Evolutionary conservation across 495 filamentous ascomycete genomes (phyloP), one percentile per base, ranked within the genome.

Genomic region (Trichocladium antarcticum): DNA sequence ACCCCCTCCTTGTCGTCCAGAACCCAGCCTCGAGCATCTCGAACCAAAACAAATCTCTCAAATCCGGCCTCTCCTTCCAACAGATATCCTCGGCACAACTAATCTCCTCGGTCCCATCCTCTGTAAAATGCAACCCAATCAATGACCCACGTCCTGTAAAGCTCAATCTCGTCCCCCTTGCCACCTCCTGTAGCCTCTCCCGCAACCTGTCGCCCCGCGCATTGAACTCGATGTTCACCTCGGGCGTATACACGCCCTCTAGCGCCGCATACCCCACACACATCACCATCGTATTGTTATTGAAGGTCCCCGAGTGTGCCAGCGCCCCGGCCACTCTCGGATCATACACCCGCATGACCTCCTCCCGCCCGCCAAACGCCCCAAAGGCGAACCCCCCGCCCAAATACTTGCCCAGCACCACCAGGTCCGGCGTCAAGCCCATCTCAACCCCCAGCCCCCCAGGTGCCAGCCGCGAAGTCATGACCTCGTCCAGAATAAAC

Each of bases 211-310:
- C 66, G 0, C 73, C 73, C 12, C 54, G 50, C 7, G 31, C 52
- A 41, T 71, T 75, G 14, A 75, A 62, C 29, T 47, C 55, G 17
- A 53, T 45, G 15, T 60, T 53, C 6, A 61, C 61, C n/a, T 67
- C 65, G 0, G 69, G 59, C 21, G 67, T 71, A 49, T 68, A 74
- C 1, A 77, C 57, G 28, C 66, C 39, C 8, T 52, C 45, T 10
- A 78, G 54, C 3, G 67, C 78, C 6, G 61, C 62, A 45, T 63
- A 67, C 5, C 77, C 80, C 6, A 70, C 76, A 22, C 62, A 65
- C 76, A 82, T 81, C 1, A 72, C 71, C 11, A 83, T 55, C 1
- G 73, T 71, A 51, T 84, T 84, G 53, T 84, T 85, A 45, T 85
- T 83, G 56, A 81, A 85, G 0, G 81, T 85, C 0, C 81, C 81